Conservation (phyloP, 1,284 basidiomycete genomes). For the Trametes polyzona region DNA sequence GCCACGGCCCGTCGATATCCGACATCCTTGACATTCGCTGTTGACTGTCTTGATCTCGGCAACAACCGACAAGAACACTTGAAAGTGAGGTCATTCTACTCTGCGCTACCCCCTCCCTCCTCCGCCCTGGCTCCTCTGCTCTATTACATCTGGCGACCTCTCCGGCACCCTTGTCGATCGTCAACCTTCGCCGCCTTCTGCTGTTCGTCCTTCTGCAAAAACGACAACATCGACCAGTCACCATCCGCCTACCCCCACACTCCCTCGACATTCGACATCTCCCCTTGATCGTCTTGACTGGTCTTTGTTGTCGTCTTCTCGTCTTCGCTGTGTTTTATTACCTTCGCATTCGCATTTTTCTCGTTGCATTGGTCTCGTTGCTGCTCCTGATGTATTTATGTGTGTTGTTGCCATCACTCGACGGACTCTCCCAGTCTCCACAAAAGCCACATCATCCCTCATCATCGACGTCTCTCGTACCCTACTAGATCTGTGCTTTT, state of each 20-base stretch:
- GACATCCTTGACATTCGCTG: not conserved
- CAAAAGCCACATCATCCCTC: slow-evolving; percentile 10
- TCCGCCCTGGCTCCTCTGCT: slow-evolving; percentile 17
- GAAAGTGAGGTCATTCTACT: slow-evolving; percentile 15
- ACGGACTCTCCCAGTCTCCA: slow-evolving; percentile 15
- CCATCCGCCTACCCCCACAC: not conserved
- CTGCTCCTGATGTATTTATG: slow-evolving; percentile 28
- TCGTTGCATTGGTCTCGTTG: slow-evolving; percentile 4
- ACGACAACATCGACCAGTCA: slow-evolving; percentile 20
- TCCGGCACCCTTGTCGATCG: slow-evolving; percentile 7
- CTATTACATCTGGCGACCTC: slow-evolving; percentile 23
- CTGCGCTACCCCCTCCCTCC: slow-evolving; percentile 10
- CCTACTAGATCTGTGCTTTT: slow-evolving; percentile 7
- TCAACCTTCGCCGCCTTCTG: not conserved
- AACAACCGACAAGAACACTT: not conserved
- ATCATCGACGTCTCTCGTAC: not conserved
- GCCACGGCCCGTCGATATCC: slow-evolving; percentile 3
- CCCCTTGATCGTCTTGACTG: slow-evolving; percentile 16
- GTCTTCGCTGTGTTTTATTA: slow-evolving; percentile 25
- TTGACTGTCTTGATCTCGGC: not conserved
- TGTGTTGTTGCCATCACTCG: slow-evolving; percentile 11
- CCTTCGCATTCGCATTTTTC: slow-evolving; percentile 25
- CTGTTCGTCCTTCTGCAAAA: slow-evolving; percentile 16
- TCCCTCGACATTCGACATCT: slow-evolving; percentile 9
- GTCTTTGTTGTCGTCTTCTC: slow-evolving; percentile 16